These are phyloP conservation scores for Pseudogymnoascus sp. DNA, from an alignment of 2,329 filamentous ascomycete genomes.

Conservation along the genomic window DNA sequence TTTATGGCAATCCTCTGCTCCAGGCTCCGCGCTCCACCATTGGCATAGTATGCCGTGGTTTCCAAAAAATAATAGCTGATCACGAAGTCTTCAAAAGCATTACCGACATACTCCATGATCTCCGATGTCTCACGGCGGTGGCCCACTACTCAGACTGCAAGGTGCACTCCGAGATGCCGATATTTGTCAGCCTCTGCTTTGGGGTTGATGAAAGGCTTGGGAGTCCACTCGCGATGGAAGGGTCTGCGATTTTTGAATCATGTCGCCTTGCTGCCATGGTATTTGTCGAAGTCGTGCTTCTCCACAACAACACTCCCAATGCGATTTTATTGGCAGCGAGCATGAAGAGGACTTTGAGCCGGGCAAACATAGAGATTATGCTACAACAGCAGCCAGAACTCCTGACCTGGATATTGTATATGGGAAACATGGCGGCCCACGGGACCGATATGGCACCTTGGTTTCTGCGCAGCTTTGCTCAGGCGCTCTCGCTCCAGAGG, in stretches of 20 bases:
- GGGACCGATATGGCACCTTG: not conserved
- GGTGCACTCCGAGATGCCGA: not conserved
- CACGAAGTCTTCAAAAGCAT: not conserved
- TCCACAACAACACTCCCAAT: not conserved
- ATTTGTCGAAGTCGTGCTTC: not conserved
- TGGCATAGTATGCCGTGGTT: conserved; percentile 7
- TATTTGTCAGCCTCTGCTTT: not conserved
- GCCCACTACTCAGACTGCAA: conserved; percentile 5
- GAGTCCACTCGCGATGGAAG: not conserved
- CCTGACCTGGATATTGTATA: conserved; percentile 7
- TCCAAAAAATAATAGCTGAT: not conserved
- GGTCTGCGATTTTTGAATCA: not conserved
- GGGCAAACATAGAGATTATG: not conserved
- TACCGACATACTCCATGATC: conserved; percentile 9
- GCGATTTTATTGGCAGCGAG: not conserved
- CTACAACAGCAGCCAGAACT: not conserved
- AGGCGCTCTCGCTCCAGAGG: not conserved
- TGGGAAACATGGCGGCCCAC: not conserved
- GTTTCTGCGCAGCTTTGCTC: not conserved
- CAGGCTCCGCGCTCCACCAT: conserved; percentile 6
- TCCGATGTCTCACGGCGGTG: conserved; percentile 6
- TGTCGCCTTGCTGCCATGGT: conserved; percentile 1
- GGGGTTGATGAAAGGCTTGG: not conserved
- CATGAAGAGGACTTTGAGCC: not conserved
- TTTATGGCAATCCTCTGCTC: conserved; percentile 1